A percentile compares a stretch with the other conserved stretches of the same genome.
These are phyloP conservation scores for Lagenaria siceraria DNA, from an alignment of 306 rosid species.

Conservation along the genomic window DNA sequence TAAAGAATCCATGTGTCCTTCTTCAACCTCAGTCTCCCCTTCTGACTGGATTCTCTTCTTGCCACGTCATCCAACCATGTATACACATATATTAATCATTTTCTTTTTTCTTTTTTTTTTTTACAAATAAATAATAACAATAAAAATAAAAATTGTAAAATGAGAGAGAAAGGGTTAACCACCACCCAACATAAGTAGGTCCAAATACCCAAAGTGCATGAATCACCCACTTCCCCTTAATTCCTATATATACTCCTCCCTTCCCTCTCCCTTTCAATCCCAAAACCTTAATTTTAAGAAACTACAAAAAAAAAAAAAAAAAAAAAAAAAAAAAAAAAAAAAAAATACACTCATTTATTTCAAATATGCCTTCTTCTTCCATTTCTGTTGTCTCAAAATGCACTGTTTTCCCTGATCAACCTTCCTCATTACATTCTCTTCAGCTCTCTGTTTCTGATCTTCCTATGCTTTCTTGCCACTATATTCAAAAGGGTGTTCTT, in stretches of 20 bases:
- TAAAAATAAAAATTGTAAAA: too few relatives aligned
- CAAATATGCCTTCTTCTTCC: conserved; percentile 12
- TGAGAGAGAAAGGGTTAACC: not conserved
- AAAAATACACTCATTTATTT: too few relatives aligned
- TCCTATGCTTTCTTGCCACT: conserved; percentile 16
- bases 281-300: not conserved
- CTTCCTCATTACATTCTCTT: not conserved
- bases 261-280: not conserved
- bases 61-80: not conserved
- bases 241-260: not conserved
- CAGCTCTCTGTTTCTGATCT: conserved; percentile 18
- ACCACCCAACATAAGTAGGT: not conserved
- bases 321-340: too few relatives aligned
- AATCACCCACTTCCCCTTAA: not conserved
- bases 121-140: too few relatives aligned
- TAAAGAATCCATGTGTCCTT: conserved; percentile 3
- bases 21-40: not conserved
- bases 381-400: not conserved
- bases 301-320: too few relatives aligned
- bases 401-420: not conserved
- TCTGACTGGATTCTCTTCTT: not conserved
- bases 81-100: not conserved
- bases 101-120: too few relatives aligned
- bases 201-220: not conserved
- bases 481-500: conserved; percentile 13